Conservation (phyloP, 179 eudicot species). For the Vitellaria paradoxa region DNA sequence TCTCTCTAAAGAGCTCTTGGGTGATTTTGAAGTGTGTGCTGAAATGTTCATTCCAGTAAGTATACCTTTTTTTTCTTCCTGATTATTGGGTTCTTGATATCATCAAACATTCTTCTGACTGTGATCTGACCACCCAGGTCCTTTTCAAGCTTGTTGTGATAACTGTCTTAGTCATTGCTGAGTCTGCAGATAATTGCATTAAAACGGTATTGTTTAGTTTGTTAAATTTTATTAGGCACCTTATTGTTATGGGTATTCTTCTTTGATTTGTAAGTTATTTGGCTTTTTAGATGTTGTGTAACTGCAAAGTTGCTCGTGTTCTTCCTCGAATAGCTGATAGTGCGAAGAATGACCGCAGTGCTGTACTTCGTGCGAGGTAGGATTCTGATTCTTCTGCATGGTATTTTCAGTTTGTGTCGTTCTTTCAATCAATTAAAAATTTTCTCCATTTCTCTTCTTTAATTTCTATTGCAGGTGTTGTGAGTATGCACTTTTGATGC, state of each 20-base stretch:
- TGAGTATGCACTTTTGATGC: constrained; percentile 90
- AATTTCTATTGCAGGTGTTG: constrained; percentile 64
- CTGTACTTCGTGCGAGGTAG: constrained; percentile 92
- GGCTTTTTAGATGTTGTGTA: constrained; percentile 82
- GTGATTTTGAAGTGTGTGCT: constrained; percentile 96
- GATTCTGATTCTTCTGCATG: constrained; percentile 14
- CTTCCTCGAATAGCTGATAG: constrained; percentile 91
- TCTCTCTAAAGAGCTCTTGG: constrained; percentile 92
- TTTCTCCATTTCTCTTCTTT: neutral
- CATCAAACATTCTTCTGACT: constrained; percentile 32
- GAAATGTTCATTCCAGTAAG: constrained; percentile 93
- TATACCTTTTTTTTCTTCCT: neutral
- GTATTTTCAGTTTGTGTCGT: neutral
- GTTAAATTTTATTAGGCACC: neutral
- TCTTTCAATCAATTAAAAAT: constrained; percentile 1
- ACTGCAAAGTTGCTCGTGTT: constrained; percentile 92
- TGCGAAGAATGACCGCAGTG: constrained; percentile 91
- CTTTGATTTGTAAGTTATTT: constrained; percentile 15
- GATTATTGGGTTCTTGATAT: constrained; percentile 10
- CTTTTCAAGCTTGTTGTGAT: constrained; percentile 99
- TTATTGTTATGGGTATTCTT: constrained; percentile 6
- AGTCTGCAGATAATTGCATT: constrained; percentile 99
- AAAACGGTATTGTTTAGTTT: constrained; percentile 66
- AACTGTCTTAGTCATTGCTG: constrained; percentile 97
- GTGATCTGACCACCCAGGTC: constrained; percentile 42